Conservation (phyloP, 192 early-diverging fungal genomes). For the Linnemannia elongata region DNA sequence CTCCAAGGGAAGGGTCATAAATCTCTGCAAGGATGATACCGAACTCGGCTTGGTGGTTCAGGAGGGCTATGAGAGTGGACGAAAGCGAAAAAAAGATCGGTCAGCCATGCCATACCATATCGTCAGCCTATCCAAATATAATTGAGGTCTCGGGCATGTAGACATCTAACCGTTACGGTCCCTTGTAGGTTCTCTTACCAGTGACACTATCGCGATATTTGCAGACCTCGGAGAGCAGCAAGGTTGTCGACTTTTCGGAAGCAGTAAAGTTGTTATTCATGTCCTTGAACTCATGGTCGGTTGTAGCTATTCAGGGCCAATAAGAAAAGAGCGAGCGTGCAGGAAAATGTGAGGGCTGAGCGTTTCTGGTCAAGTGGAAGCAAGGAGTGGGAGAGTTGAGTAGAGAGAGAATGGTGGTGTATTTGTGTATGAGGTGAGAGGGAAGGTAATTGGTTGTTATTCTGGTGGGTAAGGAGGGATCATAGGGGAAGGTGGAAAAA, state of each 20-base stretch:
- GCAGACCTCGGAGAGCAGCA: conserved; percentile 30
- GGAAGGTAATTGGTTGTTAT: neutral
- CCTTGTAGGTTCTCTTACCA: conserved; percentile 17
- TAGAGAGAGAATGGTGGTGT: neutral
- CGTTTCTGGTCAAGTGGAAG: conserved; percentile 6
- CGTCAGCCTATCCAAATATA: neutral
- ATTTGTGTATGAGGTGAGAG: neutral
- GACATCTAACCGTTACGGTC: neutral
- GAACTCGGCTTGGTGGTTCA: conserved; percentile 58
- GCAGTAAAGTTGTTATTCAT: conserved; percentile 40
- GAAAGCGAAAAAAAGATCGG: neutral
- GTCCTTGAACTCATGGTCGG: conserved; percentile 50
- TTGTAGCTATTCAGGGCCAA: conserved; percentile 31
- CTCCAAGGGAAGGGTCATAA: conserved; percentile 51
- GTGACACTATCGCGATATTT: conserved; percentile 56
- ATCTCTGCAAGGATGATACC: conserved; percentile 53
- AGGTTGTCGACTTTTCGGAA: conserved; percentile 45
- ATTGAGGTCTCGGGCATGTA: neutral
- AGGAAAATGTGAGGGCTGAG: conserved; percentile 3
- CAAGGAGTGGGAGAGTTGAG: neutral
- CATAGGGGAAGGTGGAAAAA: neutral
- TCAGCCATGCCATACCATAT: neutral
- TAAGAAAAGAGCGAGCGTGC: neutral
- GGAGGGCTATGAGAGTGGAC: conserved; percentile 20
- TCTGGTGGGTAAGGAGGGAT: neutral